Evolutionary conservation across 345 rosid species (phyloP).

Genomic region (Pugionium cornutum): DNA sequence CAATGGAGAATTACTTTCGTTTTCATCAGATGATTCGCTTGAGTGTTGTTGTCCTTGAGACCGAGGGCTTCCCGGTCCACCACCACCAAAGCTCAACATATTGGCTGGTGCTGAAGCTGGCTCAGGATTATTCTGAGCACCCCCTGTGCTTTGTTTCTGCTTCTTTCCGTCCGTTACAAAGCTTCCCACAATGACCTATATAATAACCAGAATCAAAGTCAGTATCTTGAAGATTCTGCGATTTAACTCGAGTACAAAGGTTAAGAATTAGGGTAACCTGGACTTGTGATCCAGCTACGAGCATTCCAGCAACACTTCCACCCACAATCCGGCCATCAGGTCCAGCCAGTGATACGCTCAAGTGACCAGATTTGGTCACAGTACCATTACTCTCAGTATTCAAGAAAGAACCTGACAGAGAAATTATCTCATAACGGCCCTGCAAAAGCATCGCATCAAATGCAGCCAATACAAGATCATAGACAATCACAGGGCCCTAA

Average conservation of each 20-base stretch:
- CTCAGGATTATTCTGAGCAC: constrained; percentile 45
- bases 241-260: background rate
- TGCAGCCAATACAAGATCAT: constrained; percentile 14
- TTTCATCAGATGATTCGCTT: constrained; percentile 82
- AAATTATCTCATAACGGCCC: constrained; percentile 88
- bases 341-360: constrained; percentile 79
- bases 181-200: constrained; percentile 88
- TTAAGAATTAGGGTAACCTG: constrained; percentile 51
- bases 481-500: background rate
- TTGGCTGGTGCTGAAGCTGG: constrained; percentile 56
- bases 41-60: constrained; percentile 66
- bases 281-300: constrained; percentile 84
- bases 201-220: constrained; percentile 4
- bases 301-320: constrained; percentile 82
- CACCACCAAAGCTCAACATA: constrained; percentile 59
- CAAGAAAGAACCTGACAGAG: constrained; percentile 84
- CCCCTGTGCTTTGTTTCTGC: constrained; percentile 36
- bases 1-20: constrained; percentile 45
- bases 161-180: constrained; percentile 70
- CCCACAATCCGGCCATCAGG: constrained; percentile 96
- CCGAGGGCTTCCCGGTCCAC: constrained; percentile 53
- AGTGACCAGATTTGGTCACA: constrained; percentile 70
- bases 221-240: background rate
- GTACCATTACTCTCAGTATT: constrained; percentile 69
- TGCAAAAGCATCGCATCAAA: constrained; percentile 37